Base-by-base conservation (phyloP, 371 early-diverging fungal species). In the Mortierella sp. region DNA sequence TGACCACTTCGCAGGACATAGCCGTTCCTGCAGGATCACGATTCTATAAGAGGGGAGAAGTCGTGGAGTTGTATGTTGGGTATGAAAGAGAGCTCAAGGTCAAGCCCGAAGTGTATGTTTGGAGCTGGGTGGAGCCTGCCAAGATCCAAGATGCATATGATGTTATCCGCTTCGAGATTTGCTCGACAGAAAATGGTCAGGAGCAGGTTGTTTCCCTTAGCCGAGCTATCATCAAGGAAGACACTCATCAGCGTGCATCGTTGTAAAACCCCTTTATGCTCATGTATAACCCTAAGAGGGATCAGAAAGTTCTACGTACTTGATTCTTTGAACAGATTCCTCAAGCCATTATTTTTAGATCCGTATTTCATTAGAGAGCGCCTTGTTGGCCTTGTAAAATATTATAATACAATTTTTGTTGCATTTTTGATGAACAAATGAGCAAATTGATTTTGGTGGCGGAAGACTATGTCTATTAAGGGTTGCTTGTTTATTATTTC, bases 41-140 rank as follows among this genome's bases (percentile, higher is more conserved):
- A 22, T 78, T 65, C 26, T 78, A 69, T 52, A 78, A 73, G 37
- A 47, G 51, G 5, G 73, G 70, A 6, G 40, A 63, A 32, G 58
- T 78, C 10, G 49, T 57, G 37, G 78, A 78, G 59, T 39, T 78
- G n/a, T 78, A 73, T 61, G 73, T 73, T 3, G 78, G 78, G 24
- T 78, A 73, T 49, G 78, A 78, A 49, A 45, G 73, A n/a, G 78
- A 78, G 59, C 70, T 78, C 24, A 78, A 78, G 67, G 78, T 78
- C 45, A 67, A 71, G 69, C 68, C 71, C 0, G 71, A 54, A 20
- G 47, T 68, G 6, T 70, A 60, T 22, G 69, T 75, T 28, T 80
- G 80, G 80, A 80, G 80, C 37, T 80, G 80, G 80, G 80, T 80
- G 5, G 80, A 80, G 66, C 62, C 47, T 24, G 68, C 62, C 11